phyloP scores from a whole-genome alignment of 2,329 filamentous ascomycete species.

The Furcasterigmium furcatum region DNA sequence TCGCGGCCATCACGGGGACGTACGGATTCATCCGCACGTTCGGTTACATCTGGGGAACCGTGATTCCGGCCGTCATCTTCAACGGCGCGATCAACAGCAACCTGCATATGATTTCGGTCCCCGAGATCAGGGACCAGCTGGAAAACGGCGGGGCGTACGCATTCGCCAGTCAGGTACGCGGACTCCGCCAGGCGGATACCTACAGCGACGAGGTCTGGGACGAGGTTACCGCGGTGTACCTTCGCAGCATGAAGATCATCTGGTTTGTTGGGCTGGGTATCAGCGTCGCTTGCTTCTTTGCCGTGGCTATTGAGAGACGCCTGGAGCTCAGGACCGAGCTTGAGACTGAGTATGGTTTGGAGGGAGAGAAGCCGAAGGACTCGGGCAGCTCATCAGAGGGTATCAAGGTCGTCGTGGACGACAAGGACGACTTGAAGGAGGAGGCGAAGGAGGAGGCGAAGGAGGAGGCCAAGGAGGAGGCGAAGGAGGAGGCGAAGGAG shows the following conservation, averaged over 20 bases:
- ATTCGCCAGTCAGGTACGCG: slow-evolving; percentile 3
- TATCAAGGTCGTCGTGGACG: no score
- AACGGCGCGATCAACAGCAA: slow-evolving; percentile 6
- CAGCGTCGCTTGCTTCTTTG: slow-evolving; percentile 15
- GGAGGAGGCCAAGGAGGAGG: no score
- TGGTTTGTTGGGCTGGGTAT: slow-evolving; percentile 25
- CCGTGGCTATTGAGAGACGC: slow-evolving; percentile 15
- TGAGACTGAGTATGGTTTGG: slow-evolving; percentile 23
- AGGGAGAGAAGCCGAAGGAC: slow-evolving; percentile 8
- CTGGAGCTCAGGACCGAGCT: slow-evolving; percentile 18
- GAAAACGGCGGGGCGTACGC: slow-evolving; percentile 14
- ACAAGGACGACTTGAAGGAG: no score
- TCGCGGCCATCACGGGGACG: slow-evolving; percentile 31
- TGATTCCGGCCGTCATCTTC: slow-evolving; percentile 38
- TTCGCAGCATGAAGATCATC: slow-evolving; percentile 7
- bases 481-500: no score
- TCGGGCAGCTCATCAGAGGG: no score
- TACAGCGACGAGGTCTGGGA: no score
- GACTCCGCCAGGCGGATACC: no score
- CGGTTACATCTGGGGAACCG: slow-evolving; percentile 41
- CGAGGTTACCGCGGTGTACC: slow-evolving; percentile 16
- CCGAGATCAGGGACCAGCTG: slow-evolving; percentile 18
- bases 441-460: no score
- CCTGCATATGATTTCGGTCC: slow-evolving; percentile 6
- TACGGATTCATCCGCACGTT: slow-evolving; percentile 44